Evolutionary conservation across 164 flowering plant genomes (phyloP).

Genomic region (Hamamelis virginiana): DNA sequence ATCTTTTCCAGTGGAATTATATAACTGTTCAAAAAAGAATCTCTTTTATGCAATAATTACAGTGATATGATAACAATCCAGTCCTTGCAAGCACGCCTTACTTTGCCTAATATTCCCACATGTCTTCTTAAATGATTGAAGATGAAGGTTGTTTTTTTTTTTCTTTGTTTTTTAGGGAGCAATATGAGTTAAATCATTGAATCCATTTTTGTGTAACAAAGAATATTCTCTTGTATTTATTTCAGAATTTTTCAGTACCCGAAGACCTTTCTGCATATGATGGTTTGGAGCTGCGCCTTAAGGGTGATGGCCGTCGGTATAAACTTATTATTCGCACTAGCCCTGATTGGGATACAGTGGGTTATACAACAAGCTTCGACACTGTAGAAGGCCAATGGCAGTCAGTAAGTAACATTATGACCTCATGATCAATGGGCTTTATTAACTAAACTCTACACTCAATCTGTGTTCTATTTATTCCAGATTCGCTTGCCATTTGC

Average conservation of each 20-base stretch:
- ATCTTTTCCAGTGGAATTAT: neutral
- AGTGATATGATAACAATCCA: too few species aligned
- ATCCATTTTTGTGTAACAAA: neutral
- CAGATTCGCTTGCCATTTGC: constrained; percentile 82
- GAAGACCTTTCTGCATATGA: constrained; percentile 94
- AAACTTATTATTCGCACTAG: constrained; percentile 91
- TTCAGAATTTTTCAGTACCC: constrained; percentile 79
- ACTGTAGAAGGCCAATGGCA: constrained; percentile 84
- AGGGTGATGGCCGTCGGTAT: constrained; percentile 91
- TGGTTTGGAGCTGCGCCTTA: constrained; percentile 81
- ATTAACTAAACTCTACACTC: neutral
- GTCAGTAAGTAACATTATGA: constrained; percentile 52
- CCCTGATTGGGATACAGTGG: constrained; percentile 93
- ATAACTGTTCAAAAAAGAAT: neutral
- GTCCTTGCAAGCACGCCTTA: neutral
- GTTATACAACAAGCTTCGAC: constrained; percentile 85
- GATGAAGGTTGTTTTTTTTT: neutral
- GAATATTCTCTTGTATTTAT: constrained; percentile 6
- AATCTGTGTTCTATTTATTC: constrained; percentile 3
- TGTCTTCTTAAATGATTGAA: neutral
- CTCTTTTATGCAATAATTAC: neutral
- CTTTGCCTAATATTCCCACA: neutral
- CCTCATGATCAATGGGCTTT: neutral
- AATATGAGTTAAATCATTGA: neutral
- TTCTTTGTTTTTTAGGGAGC: neutral